Evolutionary conservation across 495 filamentous ascomycete genomes (phyloP), one percentile per base, ranked within the genome.

Genomic region (Talaromyces liani): DNA sequence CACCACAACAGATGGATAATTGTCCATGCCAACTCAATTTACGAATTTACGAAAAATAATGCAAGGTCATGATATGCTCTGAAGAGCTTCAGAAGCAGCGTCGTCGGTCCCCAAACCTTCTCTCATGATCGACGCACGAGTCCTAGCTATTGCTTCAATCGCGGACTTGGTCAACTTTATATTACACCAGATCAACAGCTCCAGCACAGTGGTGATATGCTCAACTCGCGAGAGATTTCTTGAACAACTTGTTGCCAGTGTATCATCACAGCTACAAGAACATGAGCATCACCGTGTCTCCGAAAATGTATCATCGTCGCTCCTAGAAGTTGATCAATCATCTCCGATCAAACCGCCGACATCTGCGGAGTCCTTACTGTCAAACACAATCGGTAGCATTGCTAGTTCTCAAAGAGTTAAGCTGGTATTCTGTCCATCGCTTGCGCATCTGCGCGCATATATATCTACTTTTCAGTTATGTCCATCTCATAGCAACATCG

Each of bases 401-500:
- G 79, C 88, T 16, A 79, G 80, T 22, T 87, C 90, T n/a, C 82
- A 82, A 60, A 82, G 83, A 63, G 81, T 93, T 64, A 83, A 80
- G 60, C 71, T 92, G 2, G 76, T 85, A 39, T 97, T 92, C 74
- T 81, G 86, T 64, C 85, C 90, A 10, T 90, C 86, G 6, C 73
- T 95, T 47, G 86, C 90, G 34, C 86, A 88, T 75, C 83, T 96
- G 6, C 86, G 89, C 61, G 91, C 91, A 27, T 91, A 87, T 69
- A 78, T 96, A 0, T 75, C 88, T 34, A 79, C 83, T 51, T 54
- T 87, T 78, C 69, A 71, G 22, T 8, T 67, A 47, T 66, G 2
- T 24, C 22, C 22, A 24, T 24, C 22, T 24, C 22, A 24, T 24
- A 24, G 22, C 22, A 24, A 24, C 25, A 64, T 16, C 45, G 55